These are phyloP conservation scores for Ensete ventricosum DNA, from an alignment of 176 grass and related monocot species.

Conservation along the genomic window DNA sequence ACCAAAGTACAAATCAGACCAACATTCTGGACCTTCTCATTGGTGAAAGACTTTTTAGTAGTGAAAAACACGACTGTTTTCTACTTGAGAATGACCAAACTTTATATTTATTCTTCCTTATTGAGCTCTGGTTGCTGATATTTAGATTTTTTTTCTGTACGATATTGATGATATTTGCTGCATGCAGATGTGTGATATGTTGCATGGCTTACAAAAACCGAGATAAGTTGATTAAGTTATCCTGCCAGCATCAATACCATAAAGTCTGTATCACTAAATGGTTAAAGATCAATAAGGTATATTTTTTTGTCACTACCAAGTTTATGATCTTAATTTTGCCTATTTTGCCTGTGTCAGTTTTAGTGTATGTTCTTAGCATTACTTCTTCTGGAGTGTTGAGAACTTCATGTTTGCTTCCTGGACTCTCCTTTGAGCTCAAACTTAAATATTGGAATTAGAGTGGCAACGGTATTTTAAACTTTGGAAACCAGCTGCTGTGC, in stretches of 20 bases:
- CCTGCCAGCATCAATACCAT: slow-evolving; percentile 81
- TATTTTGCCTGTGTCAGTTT: not conserved
- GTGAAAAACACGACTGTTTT: not conserved
- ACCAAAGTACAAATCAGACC: not conserved
- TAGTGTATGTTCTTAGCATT: slow-evolving; percentile 9
- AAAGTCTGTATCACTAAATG: slow-evolving; percentile 61
- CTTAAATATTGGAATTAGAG: too few species aligned
- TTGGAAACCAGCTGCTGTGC: too few species aligned
- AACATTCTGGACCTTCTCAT: not conserved
- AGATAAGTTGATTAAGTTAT: slow-evolving; percentile 64
- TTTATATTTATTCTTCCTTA: slow-evolving; percentile 5
- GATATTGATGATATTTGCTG: slow-evolving; percentile 22
- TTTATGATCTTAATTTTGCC: not conserved
- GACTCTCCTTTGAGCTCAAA: too few species aligned
- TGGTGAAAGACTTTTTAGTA: not conserved
- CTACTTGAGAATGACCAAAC: not conserved
- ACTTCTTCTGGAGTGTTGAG: too few species aligned
- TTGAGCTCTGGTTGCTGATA: slow-evolving; percentile 1
- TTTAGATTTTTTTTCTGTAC: not conserved
- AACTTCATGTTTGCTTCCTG: too few species aligned
- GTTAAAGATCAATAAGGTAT: slow-evolving; percentile 85
- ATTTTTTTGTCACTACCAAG: slow-evolving; percentile 1
- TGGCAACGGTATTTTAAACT: too few species aligned
- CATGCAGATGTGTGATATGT: slow-evolving; percentile 86
- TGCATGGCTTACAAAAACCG: slow-evolving; percentile 67